Conservation (phyloP, 208 protist species). For the Vickermania spadyakhi region DNA sequence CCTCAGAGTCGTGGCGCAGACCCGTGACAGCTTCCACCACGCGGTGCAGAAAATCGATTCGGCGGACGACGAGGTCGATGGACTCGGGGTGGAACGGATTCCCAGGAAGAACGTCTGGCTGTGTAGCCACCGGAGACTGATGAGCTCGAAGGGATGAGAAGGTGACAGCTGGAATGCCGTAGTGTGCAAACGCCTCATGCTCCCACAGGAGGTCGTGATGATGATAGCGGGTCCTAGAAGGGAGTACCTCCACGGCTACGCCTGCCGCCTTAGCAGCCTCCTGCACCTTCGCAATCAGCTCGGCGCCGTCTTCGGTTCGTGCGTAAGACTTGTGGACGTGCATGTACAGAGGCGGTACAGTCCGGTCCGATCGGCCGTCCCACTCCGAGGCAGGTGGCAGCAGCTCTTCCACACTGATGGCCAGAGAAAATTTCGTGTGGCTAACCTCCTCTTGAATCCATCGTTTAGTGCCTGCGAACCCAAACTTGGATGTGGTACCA, state of each 20-base stretch:
- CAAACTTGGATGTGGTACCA: conserved; percentile 60
- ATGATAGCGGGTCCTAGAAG: conserved; percentile 69
- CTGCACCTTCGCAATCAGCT: conserved; percentile 37
- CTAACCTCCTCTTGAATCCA: conserved; percentile 40
- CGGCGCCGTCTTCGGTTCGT: conserved; percentile 32
- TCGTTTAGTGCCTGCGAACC: conserved; percentile 50
- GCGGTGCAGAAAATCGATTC: conserved; percentile 53
- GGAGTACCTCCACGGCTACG: conserved; percentile 37
- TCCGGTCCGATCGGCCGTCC: background rate
- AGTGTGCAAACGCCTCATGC: conserved; percentile 74
- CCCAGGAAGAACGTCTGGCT: conserved; percentile 45
- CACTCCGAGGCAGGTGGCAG: conserved; percentile 11
- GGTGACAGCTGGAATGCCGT: conserved; percentile 58
- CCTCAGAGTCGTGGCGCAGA: background rate
- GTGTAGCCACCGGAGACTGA: conserved; percentile 5
- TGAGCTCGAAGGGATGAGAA: conserved; percentile 50
- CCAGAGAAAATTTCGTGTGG: conserved; percentile 39
- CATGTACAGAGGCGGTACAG: conserved; percentile 36
- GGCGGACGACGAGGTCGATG: conserved; percentile 16
- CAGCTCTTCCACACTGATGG: conserved; percentile 72
- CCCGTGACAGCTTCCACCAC: conserved; percentile 25
- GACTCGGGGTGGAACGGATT: conserved; percentile 13
- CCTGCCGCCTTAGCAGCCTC: conserved; percentile 20
- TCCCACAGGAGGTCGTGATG: conserved; percentile 80
- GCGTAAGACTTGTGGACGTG: conserved; percentile 64